These are phyloP conservation scores for Pyrenophora teres DNA, from an alignment of 2,329 filamentous ascomycete species.

Conservation along the genomic window DNA sequence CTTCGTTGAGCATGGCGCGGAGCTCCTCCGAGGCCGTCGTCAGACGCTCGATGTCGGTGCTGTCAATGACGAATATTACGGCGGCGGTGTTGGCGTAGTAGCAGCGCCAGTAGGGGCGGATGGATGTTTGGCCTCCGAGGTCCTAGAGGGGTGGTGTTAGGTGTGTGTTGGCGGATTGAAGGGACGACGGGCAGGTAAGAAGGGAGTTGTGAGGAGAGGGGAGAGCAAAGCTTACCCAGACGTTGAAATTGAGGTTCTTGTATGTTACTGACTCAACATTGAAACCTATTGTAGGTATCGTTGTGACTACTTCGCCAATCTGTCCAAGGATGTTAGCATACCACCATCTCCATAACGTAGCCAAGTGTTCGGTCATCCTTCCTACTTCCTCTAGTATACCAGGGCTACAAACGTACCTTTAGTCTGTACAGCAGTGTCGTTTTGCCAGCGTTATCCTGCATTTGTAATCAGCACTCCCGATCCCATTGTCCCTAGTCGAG, in stretches of 20 bases:
- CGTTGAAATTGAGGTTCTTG: conserved; percentile 97
- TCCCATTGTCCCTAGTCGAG: background rate
- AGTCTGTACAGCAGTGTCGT: conserved; percentile 95
- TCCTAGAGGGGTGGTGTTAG: conserved; percentile 60
- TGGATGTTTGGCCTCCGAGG: conserved; percentile 96
- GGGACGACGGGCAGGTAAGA: background rate
- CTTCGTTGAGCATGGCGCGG: conserved; percentile 93
- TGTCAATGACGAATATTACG: conserved; percentile 98
- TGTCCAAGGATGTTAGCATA: conserved; percentile 46
- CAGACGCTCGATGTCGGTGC: conserved; percentile 93
- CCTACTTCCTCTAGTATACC: background rate
- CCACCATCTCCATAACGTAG: background rate
- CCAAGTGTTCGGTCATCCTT: background rate
- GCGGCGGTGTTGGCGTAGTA: conserved; percentile 99
- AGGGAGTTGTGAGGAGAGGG: background rate
- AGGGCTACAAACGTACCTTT: conserved; percentile 64
- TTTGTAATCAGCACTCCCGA: conserved; percentile 32
- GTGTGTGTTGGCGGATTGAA: background rate
- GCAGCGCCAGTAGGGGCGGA: conserved; percentile 97
- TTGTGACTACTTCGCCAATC: conserved; percentile 98
- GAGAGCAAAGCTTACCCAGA: conserved; percentile 73
- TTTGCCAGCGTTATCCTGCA: conserved; percentile 95
- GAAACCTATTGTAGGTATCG: conserved; percentile 98
- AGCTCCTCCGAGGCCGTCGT: conserved; percentile 92
- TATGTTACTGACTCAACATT: conserved; percentile 99